Base-by-base conservation (phyloP, 495 filamentous ascomycete species). In the Aspergillus wentii region DNA sequence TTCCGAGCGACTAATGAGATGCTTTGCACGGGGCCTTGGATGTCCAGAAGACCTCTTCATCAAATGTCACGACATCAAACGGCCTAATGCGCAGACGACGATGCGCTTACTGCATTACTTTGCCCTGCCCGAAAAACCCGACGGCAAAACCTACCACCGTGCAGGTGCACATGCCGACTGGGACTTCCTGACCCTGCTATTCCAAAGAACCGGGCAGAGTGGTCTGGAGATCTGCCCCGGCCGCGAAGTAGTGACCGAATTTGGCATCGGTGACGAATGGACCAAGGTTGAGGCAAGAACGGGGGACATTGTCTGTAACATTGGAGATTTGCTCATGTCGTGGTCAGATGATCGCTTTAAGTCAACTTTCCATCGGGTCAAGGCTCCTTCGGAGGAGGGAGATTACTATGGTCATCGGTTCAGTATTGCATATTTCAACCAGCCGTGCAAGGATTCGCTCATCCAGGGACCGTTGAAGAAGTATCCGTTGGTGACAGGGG, bases 261-360 rank as follows among this genome's bases (percentile, higher is more conserved):
- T 81, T 39, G 76, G 71, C 3, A 67, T 71, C 32, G 74, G 76
- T 7, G 75, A 82, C 35, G 52, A 53, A 7, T 83, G 78, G 79
- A 81, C 76, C n/a, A 74, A 74, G 33, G 62, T 83, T 16, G 72
- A 77, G 51, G 69, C 76, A 1, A 53, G 49, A 3, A 66, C 62
- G 0, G 79, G 74, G 1, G 77, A 79, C 43, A 78, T 81, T 33
- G 76, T 82, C 9, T 82, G 77, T 44, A 85, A 83, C 48, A 81
- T 83, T 40, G 80, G 80, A 10, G 79, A 83, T 51, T 61, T 83
- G 47, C 65, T 85, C 18, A 83, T 84, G 79, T 73, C 66, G 10
- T 83, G 80, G 78, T 79, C 72, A 31, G 80, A 83, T 45, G 81
- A 83, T 50, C 69, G 79, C 20, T 81, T 84, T 58, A 83, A 82